Base-by-base conservation (phyloP, 371 early-diverging fungal species). In the Antonospora locustae region DNA sequence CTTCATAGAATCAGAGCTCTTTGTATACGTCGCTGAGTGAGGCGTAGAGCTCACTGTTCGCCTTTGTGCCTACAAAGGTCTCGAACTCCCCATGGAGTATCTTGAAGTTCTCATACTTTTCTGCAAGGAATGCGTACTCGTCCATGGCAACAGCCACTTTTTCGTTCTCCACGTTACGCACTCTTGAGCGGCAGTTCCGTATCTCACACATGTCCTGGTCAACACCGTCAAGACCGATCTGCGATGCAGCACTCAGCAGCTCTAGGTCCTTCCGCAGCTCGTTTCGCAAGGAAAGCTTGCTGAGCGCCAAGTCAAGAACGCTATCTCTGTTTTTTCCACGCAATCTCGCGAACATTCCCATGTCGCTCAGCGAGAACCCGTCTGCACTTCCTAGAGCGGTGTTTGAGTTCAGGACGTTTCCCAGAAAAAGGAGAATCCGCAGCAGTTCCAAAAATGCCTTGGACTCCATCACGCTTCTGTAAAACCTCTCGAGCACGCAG, bases 381-480 rank as follows among this genome's bases (percentile, higher is more conserved):
- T 61, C 61, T 2, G 66, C 66, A 32, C 50, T 61, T 2, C 61
- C 66, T 2, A 40, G 14, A 19, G 55, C 54, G 16, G 53, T 37
- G 1, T 55, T 55, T 44, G 4, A 36, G 27, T 65, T 65, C n/a
- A 65, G 61, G 16, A 44, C 16, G 36, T 65, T 65, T 7, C 66
- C 66, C 17, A 60, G 23, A 14, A 16, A 55, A 6, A 65, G 45
- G 2, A 48, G n/a, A 50, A 14, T 25, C 11, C 52, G 51, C 12
- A 65, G 25, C 12, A 60, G 40, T 16, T 47, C 25, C 17, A 32
- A 17, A 5, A 65, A 20, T 23, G 50, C 50, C n/a, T 38, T 36
- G 28, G 47, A 38, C 12, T 39, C 30, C 4, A 48, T 5, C 5
- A 65, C 16, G 11, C 40, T 38, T 4, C 7, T 39, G 12, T 34